Base-by-base conservation (phyloP, 2,329 filamentous ascomycete genomes). In the Stagonosporopsis chrysanthemi region DNA sequence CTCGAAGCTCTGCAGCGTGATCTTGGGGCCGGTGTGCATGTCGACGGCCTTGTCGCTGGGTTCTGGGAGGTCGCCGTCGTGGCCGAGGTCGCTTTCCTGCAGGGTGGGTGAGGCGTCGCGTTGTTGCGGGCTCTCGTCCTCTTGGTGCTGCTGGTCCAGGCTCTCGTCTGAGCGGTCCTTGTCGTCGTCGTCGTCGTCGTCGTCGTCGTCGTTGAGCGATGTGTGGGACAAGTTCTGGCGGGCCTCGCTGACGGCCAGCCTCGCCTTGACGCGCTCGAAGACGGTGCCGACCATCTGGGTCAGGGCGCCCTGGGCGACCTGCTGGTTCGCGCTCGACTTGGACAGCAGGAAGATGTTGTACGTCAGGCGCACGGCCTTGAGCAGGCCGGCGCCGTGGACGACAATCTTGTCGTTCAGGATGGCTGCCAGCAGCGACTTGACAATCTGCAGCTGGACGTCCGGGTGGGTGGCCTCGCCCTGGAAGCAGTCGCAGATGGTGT, bases 281-380 rank as follows among this genome's bases (percentile, higher is more conserved):
- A 99, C 95, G 1, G 94, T 98, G 64, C 94, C 93, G 36, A 98
- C 92, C 95, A 99, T 99, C 78, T 99, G 95, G 3, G 94, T 97
- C 71, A 99, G 81, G 4, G 95, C 97, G 2, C 95, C 95, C 76
- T 99, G 96, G 1, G 96, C 96, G 46, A 98, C 91, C 76, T 97
- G 93, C 80, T 99, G 95, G 75, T 98, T 99, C 54, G 92, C 87
- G 62, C 90, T 96, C 63, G 89, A 97, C 73, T 95, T 92, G 65
- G 94, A 98, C 47, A 98, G 86, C 58, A 99, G 83, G 77, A 99
- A 99, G 67, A 99, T 96, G 80, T 99, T 99, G 83, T 99, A 99
- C 56, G 97, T 96, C 77, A 98, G 92, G 67, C 95, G 90, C 64
- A 99, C 92, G 52, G 95, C 94, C 81, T 99, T 99, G 64, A 99